Percentiles rank a stretch among this genome's conserved stretches.
Conservation (phyloP, 164 flowering plant species). For the Sedum album region DNA sequence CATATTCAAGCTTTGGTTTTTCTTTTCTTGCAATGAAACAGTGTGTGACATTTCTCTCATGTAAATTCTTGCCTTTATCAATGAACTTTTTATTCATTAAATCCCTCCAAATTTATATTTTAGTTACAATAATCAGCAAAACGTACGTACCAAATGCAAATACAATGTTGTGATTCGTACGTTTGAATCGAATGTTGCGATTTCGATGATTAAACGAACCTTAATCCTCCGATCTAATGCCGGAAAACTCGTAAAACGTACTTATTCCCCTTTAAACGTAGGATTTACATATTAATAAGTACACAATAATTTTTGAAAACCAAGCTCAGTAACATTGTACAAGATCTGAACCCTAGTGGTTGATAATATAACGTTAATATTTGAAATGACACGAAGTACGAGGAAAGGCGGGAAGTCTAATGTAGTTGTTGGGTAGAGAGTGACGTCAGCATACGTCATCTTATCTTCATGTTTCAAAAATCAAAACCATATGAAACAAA, state of each 20-base stretch:
- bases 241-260: neutral
- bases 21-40: neutral
- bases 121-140: too few relatives aligned
- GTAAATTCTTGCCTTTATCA: slow-evolving; percentile 3
- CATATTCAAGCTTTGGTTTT: neutral
- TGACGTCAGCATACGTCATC: neutral
- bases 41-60: neutral
- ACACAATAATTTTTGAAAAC: neutral
- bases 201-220: neutral
- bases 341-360: neutral
- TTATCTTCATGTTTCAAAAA: neutral
- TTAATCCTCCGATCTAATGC: neutral
- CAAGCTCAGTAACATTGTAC: neutral
- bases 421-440: neutral
- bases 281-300: too few relatives aligned
- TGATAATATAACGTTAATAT: neutral
- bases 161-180: neutral
- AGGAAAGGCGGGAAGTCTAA: slow-evolving; percentile 7
- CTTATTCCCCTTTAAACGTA: too few relatives aligned
- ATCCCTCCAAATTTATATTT: neutral
- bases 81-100: neutral
- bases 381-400: neutral
- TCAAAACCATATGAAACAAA: neutral
- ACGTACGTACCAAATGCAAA: too few relatives aligned
- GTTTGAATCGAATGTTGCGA: slow-evolving; percentile 3